Evolutionary conservation across 306 rosid genomes (phyloP), one percentile per base, ranked within the genome.

Genomic region (Dalbergia cochinchinensis): DNA sequence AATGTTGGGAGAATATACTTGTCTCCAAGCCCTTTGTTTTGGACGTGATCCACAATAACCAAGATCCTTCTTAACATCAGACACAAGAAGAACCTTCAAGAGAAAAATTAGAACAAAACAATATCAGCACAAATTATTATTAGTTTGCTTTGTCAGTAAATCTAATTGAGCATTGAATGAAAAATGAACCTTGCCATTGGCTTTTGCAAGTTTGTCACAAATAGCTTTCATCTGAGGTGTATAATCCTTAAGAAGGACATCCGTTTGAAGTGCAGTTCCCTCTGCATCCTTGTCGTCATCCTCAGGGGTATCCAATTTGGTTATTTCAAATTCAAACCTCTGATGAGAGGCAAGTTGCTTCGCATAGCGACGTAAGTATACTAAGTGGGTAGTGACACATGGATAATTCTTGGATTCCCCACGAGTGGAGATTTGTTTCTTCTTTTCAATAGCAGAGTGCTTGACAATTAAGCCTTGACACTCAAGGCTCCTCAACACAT

Each of bases 61-160:
- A 71, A 92, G 97, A 67, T 91, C 99, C 85, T 87, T 92, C 81
- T 87, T 95, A 37, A 95, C 79, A 80, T 86, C 94, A 47, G 90
- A 86, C 85, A 84, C 95, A 71, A 90, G 88, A 80, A 92, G 98
- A 81, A 95, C 97, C 99, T 95, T 69, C 11, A 86, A 77, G 65
- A 50, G n/a, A 79, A 80, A 53, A 11, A 84, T 58, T 15, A 65
- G 68, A 51, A 73, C 1, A 70, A 44, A 76, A 54, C 11, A 70
- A 20, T 61, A 66, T 86, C 54, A 84, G 87, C 78, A 79, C 22
- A 69, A 66, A 66, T 4, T 12, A 55, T n/a, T 14, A 45, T 34
- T n/a, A n/a, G n/a, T 50, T 34, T 8, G 20, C 18, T 5, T 11
- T 5, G 74, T 11, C 22, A 64, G 34, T 61, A 48, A 55, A 39